A percentile compares a stretch with the other conserved stretches of the same genome.
phyloP scores from a whole-genome alignment of 1,284 basidiomycete species.

The Trametes polyzona region DNA sequence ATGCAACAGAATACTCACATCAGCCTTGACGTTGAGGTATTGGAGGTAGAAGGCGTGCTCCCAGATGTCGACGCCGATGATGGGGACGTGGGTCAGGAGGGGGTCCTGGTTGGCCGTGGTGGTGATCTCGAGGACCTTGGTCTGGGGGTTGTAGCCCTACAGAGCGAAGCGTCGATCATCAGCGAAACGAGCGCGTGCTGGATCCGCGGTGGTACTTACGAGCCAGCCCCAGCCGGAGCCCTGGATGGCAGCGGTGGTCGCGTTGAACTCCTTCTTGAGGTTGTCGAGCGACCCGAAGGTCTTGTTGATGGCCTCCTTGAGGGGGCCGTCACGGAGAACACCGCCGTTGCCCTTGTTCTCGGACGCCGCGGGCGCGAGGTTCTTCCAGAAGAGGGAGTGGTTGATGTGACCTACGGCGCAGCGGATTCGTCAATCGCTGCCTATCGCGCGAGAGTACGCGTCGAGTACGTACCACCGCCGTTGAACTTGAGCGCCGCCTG shows the following conservation, averaged over 20 bases:
- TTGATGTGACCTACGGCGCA: conserved; percentile 75
- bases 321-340: conserved; percentile 69
- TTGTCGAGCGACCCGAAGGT: conserved; percentile 85
- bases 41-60: conserved; percentile 83
- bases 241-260: conserved; percentile 82
- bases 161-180: neutral
- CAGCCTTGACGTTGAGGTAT: conserved; percentile 76
- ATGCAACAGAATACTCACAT: conserved; percentile 57
- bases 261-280: conserved; percentile 81
- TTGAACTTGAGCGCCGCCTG: conserved; percentile 91
- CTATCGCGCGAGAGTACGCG: neutral
- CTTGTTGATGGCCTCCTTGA: conserved; percentile 82
- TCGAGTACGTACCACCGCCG: conserved; percentile 69
- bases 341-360: conserved; percentile 60
- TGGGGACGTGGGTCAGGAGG: conserved; percentile 71
- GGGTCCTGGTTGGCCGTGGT: conserved; percentile 94
- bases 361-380: conserved; percentile 74
- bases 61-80: conserved; percentile 92
- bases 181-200: neutral
- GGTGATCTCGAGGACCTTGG: conserved; percentile 70
- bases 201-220: conserved; percentile 46
- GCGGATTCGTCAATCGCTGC: conserved; percentile 5
- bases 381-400: conserved; percentile 98
- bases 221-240: conserved; percentile 96
- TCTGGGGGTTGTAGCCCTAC: conserved; percentile 66